A percentile compares a stretch with the other conserved stretches of the same genome.
Conservation (phyloP, 2,329 filamentous ascomycete genomes). For the Diaporthe eres region DNA sequence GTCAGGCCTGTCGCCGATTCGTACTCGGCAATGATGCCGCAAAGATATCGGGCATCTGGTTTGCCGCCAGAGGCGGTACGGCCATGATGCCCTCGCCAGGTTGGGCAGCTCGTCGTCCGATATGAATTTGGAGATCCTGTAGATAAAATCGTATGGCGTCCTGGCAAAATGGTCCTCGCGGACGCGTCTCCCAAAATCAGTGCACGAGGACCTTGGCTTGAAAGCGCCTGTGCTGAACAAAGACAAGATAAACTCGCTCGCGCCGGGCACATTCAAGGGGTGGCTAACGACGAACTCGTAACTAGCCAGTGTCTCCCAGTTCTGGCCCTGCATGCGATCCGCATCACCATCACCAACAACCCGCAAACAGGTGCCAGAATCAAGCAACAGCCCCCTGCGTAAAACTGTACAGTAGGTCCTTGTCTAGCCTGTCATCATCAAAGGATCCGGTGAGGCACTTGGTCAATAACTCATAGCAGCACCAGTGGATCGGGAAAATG, state of each 20-base stretch:
- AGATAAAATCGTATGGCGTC: conserved; percentile 15
- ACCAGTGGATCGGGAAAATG: conserved; percentile 31
- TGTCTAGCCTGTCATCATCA: conserved; percentile 10
- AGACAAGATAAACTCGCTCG: neutral
- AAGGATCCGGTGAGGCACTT: conserved; percentile 5
- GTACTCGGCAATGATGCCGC: conserved; percentile 2
- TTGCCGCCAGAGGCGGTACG: neutral
- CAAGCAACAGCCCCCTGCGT: neutral
- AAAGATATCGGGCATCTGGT: neutral
- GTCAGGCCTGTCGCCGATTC: neutral
- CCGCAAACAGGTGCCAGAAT: fast-evolving
- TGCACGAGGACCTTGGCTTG: neutral
- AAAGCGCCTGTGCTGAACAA: neutral
- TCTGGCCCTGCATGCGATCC: neutral
- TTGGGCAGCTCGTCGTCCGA: neutral
- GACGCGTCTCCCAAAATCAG: neutral
- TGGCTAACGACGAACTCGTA: conserved; percentile 28
- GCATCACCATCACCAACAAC: neutral
- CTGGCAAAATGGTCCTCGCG: conserved; percentile 3
- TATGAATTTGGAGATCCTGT: neutral
- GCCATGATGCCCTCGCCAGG: conserved; percentile 29
- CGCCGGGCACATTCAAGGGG: neutral
- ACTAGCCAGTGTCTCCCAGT: neutral
- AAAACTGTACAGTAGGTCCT: conserved; percentile 24
- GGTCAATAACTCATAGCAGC: conserved; percentile 29